phyloP scores from a whole-genome alignment of 148 eudicot genomes.

The Arctostaphylos glauca region DNA sequence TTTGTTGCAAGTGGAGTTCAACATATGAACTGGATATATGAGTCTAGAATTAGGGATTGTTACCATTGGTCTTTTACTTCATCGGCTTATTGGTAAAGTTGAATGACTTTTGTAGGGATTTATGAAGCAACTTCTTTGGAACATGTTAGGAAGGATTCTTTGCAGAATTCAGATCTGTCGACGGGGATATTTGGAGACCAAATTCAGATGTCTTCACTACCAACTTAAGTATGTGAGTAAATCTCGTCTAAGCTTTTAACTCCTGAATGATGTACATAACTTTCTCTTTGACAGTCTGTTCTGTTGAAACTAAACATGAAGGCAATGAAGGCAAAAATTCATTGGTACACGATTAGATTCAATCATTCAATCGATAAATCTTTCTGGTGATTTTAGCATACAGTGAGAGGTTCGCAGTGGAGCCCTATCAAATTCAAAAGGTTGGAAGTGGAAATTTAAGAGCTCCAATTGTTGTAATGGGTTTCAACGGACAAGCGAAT shows the following conservation, averaged over 20 bases:
- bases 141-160: slow-evolving; percentile 57
- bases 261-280: background rate
- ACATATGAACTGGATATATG: background rate
- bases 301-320: background rate
- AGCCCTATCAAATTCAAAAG: background rate
- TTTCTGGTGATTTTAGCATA: background rate
- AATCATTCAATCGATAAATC: background rate
- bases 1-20: slow-evolving; percentile 6
- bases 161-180: slow-evolving; percentile 48
- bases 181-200: slow-evolving; percentile 69
- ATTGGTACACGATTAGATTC: background rate
- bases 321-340: background rate
- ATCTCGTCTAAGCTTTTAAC: background rate
- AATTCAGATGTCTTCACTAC: slow-evolving; percentile 69
- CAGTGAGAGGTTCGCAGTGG: background rate
- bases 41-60: background rate
- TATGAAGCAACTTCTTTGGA: slow-evolving; percentile 92
- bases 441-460: background rate
- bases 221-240: slow-evolving; percentile 55
- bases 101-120: slow-evolving; percentile 58
- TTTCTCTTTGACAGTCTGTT: background rate
- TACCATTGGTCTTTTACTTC: slow-evolving; percentile 5
- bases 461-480: background rate
- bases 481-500: background rate
- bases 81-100: background rate